Conservation (phyloP, 139 green algal species). For the Chlamydomonas incerta region DNA sequence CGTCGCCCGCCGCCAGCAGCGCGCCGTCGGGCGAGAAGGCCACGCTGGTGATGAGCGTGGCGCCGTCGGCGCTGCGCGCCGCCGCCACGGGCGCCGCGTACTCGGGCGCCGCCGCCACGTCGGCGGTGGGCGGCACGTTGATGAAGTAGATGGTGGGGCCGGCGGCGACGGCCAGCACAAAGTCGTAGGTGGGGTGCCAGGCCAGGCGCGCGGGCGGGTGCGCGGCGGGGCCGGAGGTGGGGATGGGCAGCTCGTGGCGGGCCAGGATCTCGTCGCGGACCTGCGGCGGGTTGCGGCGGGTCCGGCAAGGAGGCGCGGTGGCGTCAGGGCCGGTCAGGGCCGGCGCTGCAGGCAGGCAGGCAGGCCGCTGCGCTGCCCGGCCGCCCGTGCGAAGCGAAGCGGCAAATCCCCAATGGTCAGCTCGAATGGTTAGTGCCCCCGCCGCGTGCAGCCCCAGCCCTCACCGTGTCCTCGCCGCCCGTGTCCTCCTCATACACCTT, state of each 20-base stretch:
- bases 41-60: constrained; percentile 47
- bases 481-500: constrained; percentile 49
- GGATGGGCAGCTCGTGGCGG: constrained; percentile 29
- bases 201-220: constrained; percentile 27
- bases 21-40: constrained; percentile 61
- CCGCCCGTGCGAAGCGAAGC: no score
- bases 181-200: constrained; percentile 63
- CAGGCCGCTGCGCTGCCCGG: no score
- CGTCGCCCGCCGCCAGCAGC: constrained; percentile 65
- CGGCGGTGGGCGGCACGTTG: constrained; percentile 40
- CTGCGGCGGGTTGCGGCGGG: no score
- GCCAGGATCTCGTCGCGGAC: constrained; percentile 42
- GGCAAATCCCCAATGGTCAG: no score
- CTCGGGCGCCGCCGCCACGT: constrained; percentile 41
- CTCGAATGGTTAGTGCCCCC: no score
- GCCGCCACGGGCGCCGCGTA: constrained; percentile 39
- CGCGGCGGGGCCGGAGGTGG: background rate
- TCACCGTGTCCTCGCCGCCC: constrained; percentile 33
- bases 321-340: no score
- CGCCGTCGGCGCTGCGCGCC: constrained; percentile 4
- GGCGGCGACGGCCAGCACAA: constrained; percentile 62
- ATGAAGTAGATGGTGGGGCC: constrained; percentile 52
- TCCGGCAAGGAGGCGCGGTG: no score
- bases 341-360: no score
- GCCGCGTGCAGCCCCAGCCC: no score